These are phyloP conservation scores for Brassica cretica DNA, from an alignment of 345 rosid genomes.

Conservation along the genomic window DNA sequence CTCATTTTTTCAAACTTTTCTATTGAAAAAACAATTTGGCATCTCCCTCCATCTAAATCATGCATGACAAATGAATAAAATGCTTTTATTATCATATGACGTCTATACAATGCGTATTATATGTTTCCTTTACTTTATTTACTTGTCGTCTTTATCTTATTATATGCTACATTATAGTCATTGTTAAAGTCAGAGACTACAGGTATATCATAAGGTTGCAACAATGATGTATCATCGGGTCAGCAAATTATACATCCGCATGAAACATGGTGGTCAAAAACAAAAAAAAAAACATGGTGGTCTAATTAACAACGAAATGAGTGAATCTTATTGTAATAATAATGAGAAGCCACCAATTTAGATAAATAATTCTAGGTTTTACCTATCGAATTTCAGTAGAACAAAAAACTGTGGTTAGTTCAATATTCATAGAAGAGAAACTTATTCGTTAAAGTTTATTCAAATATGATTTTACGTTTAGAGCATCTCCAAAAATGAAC, in stretches of 20 bases:
- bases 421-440: neutral
- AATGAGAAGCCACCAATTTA: neutral
- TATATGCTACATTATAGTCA: slow-evolving; percentile 4
- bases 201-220: neutral
- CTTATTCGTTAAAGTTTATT: neutral
- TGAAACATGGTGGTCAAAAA: slow-evolving; percentile 23
- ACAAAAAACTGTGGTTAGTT: neutral
- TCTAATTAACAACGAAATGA: slow-evolving; percentile 11
- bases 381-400: neutral
- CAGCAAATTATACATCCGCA: slow-evolving; percentile 38
- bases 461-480: neutral
- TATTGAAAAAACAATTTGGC: slow-evolving; percentile 11
- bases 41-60: slow-evolving; percentile 33
- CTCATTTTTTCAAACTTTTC: neutral
- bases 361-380: neutral
- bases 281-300: slow-evolving; percentile 9
- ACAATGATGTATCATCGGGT: slow-evolving; percentile 26
- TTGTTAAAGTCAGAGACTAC: slow-evolving; percentile 6
- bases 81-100: slow-evolving; percentile 34
- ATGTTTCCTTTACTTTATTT: slow-evolving; percentile 26
- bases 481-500: no score
- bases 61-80: slow-evolving; percentile 33
- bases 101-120: slow-evolving; percentile 19
- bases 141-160: slow-evolving; percentile 24
- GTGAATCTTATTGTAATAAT: neutral